These are phyloP conservation scores for Aspergillus chevalieri DNA, from an alignment of 2,329 filamentous ascomycete genomes.

Conservation along the genomic window DNA sequence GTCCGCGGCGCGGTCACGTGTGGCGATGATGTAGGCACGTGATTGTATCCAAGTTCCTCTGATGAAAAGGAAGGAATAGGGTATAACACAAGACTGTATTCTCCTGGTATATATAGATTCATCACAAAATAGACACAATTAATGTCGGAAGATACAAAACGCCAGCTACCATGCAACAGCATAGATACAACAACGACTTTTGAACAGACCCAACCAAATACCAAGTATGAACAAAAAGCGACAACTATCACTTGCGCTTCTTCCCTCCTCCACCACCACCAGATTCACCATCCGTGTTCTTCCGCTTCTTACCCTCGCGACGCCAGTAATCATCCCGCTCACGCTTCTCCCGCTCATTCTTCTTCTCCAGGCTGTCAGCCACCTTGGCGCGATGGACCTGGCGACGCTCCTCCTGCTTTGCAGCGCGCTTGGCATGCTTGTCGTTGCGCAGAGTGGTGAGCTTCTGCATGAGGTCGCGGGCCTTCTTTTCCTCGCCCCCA, in stretches of 20 bases:
- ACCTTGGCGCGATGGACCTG: slow-evolving; percentile 77
- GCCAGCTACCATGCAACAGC: slow-evolving; percentile 17
- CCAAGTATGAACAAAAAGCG: slow-evolving; percentile 8
- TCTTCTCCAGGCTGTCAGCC: slow-evolving; percentile 75
- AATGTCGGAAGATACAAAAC: slow-evolving; percentile 4
- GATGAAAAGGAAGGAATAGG: not conserved
- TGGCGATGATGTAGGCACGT: not conserved
- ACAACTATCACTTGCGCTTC: slow-evolving; percentile 34
- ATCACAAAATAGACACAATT: not conserved
- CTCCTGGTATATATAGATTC: not conserved
- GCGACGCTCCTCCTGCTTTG: slow-evolving; percentile 82
- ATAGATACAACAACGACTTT: slow-evolving; percentile 15
- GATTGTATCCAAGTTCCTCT: not conserved
- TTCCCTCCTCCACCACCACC: slow-evolving; percentile 47
- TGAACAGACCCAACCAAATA: slow-evolving; percentile 12
- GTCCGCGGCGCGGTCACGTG: slow-evolving; percentile 32
- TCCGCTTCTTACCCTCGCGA: slow-evolving; percentile 77
- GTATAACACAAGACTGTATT: not conserved
- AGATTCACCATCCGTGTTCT: slow-evolving; percentile 48
- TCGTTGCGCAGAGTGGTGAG: slow-evolving; percentile 86
- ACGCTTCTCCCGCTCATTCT: slow-evolving; percentile 76
- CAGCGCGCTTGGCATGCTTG: slow-evolving; percentile 73
- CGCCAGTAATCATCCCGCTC: slow-evolving; percentile 92
- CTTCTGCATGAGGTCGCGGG: slow-evolving; percentile 85
- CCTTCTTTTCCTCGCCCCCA: slow-evolving; percentile 80